These are phyloP conservation scores for Pseudogymnoascus pannorum DNA, from an alignment of 2,329 filamentous ascomycete species.

Conservation along the genomic window DNA sequence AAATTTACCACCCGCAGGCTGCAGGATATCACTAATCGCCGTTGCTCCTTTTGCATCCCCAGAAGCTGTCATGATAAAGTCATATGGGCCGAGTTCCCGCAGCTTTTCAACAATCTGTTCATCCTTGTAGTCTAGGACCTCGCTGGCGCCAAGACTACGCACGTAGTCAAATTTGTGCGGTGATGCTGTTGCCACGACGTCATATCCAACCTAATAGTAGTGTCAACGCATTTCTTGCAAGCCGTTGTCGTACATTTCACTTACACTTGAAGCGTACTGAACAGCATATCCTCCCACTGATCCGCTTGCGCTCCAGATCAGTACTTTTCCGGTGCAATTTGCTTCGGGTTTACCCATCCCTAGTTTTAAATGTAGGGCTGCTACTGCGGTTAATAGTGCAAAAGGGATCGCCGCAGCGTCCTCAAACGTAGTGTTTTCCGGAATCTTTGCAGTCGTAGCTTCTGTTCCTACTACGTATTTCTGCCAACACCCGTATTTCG, in stretches of 20 bases:
- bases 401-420: slow-evolving; percentile 20
- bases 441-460: slow-evolving; percentile 13
- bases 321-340: slow-evolving; percentile 11
- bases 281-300: slow-evolving; percentile 18
- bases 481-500: slow-evolving; percentile 29
- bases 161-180: slow-evolving; percentile 19
- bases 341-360: not conserved
- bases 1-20: not conserved
- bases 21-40: not conserved
- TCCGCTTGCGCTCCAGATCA: slow-evolving; percentile 21
- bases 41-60: not conserved
- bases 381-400: slow-evolving; percentile 17
- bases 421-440: slow-evolving; percentile 17
- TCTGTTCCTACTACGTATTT: slow-evolving; percentile 32
- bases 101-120: not conserved
- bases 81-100: not conserved
- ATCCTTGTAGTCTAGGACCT: slow-evolving; percentile 19
- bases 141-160: slow-evolving; percentile 16
- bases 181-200: slow-evolving; percentile 19
- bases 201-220: slow-evolving; percentile 11
- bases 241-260: not conserved
- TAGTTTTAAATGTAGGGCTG: slow-evolving; percentile 14
- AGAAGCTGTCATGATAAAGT: not conserved
- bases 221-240: not conserved
- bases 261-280: slow-evolving; percentile 14